Evolutionary conservation across 2,329 filamentous ascomycete species (phyloP).

Genomic region (Penicillium sp.): DNA sequence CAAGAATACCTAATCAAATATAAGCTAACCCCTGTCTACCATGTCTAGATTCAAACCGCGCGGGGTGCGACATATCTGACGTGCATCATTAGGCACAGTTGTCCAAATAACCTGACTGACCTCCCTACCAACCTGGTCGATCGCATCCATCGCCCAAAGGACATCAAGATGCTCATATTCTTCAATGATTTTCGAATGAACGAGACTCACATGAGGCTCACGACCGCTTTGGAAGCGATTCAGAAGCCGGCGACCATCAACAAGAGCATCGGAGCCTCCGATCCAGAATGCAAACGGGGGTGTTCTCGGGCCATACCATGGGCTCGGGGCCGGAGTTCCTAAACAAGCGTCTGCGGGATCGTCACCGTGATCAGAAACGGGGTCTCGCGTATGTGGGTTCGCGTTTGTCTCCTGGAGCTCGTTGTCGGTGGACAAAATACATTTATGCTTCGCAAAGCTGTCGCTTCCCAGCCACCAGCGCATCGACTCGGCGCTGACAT

Average conservation of each 20-base stretch:
- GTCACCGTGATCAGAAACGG: slow-evolving; percentile 14
- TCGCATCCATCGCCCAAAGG: slow-evolving; percentile 87
- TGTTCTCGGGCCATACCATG: slow-evolving; percentile 78
- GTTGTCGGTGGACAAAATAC: slow-evolving; percentile 77
- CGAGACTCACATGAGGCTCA: slow-evolving; percentile 76
- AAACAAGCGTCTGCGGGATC: slow-evolving; percentile 18
- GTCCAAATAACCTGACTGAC: slow-evolving; percentile 80
- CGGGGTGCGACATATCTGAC: slow-evolving; percentile 62
- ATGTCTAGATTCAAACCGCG: slow-evolving; percentile 39
- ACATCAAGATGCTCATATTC: slow-evolving; percentile 94
- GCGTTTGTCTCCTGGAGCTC: slow-evolving; percentile 60
- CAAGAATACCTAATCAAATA: background rate
- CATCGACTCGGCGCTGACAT: slow-evolving; percentile 87
- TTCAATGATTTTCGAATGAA: slow-evolving; percentile 78
- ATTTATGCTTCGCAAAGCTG: slow-evolving; percentile 81
- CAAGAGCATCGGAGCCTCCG: slow-evolving; percentile 75
- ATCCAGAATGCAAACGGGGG: slow-evolving; percentile 90
- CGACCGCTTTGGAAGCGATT: slow-evolving; percentile 70
- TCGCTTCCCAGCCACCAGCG: slow-evolving; percentile 91
- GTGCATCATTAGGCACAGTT: slow-evolving; percentile 59
- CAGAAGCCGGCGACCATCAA: slow-evolving; percentile 75
- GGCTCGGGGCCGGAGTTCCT: slow-evolving; percentile 43
- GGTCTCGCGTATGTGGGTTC: slow-evolving; percentile 24
- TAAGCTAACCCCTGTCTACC: background rate
- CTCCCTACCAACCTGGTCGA: slow-evolving; percentile 78